phyloP scores from a whole-genome alignment of 1,284 basidiomycete genomes.

The Agroathelia rolfsii region DNA sequence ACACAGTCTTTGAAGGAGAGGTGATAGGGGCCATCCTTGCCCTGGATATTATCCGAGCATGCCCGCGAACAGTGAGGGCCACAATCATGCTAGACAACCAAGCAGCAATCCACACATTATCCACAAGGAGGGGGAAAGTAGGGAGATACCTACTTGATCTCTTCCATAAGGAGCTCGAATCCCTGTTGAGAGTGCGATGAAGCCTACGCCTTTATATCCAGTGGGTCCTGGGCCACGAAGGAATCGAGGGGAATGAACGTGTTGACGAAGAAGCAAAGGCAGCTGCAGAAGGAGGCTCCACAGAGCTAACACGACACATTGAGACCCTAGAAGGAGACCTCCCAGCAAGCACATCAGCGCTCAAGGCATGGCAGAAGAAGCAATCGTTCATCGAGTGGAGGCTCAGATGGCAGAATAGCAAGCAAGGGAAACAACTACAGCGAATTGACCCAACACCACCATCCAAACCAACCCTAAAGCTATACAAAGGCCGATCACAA shows the following conservation, averaged over 20 bases:
- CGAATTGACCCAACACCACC: too few relatives aligned
- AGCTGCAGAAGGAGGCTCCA: conserved; percentile 10
- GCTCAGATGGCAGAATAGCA: too few relatives aligned
- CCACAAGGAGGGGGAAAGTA: conserved; percentile 4
- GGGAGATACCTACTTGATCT: conserved; percentile 13
- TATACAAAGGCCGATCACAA: too few relatives aligned
- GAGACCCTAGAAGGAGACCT: conserved; percentile 5
- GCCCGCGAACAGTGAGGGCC: not conserved
- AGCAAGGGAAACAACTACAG: too few relatives aligned
- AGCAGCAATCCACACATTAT: conserved; percentile 11
- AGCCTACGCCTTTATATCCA: conserved; percentile 8
- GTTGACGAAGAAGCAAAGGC: conserved; percentile 12
- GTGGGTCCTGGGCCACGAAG: conserved; percentile 16
- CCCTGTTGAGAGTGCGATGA: conserved; percentile 1
- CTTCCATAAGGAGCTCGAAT: conserved; percentile 11
- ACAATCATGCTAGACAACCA: conserved; percentile 15
- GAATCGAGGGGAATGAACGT: conserved; percentile 13
- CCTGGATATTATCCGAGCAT: too few relatives aligned
- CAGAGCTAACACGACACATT: conserved; percentile 10
- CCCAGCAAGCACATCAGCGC: too few relatives aligned
- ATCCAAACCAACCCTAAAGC: too few relatives aligned
- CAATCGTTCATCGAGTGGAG: too few relatives aligned
- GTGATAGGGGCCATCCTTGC: conserved; percentile 11
- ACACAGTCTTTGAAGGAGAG: conserved; percentile 16
- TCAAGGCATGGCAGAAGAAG: too few relatives aligned